Conservation (phyloP, 2,329 filamentous ascomycete genomes). For the Ophioceras dolichostomum region DNA sequence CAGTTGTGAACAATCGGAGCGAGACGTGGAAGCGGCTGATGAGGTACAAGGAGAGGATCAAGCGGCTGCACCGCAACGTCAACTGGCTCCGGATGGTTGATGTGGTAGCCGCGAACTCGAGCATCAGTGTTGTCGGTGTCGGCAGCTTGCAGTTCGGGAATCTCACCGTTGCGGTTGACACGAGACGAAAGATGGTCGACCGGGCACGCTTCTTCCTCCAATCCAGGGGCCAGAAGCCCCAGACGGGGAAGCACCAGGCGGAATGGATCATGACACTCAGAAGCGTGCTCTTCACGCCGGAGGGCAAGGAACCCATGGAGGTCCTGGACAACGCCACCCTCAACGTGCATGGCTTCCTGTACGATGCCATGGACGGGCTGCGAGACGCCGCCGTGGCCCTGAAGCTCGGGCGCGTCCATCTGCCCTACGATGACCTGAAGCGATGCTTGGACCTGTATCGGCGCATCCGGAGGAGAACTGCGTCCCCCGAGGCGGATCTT, state of each 20-base stretch:
- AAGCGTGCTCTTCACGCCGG: slow-evolving; percentile 79
- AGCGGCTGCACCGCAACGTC: slow-evolving; percentile 74
- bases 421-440: slow-evolving; percentile 79
- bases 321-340: slow-evolving; percentile 77
- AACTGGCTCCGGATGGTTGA: slow-evolving; percentile 85
- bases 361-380: slow-evolving; percentile 74
- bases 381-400: slow-evolving; percentile 82
- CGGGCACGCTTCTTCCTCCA: slow-evolving; percentile 81
- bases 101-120: slow-evolving; percentile 70
- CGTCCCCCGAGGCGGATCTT: slow-evolving; percentile 17
- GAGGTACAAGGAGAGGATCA: slow-evolving; percentile 71
- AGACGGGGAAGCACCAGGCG: slow-evolving; percentile 58
- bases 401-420: slow-evolving; percentile 80
- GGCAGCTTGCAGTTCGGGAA: slow-evolving; percentile 77
- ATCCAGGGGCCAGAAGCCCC: slow-evolving; percentile 44
- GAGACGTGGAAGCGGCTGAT: slow-evolving; percentile 74
- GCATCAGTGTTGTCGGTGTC: slow-evolving; percentile 64
- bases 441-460: slow-evolving; percentile 47
- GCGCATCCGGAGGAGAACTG: slow-evolving; percentile 24
- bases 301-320: slow-evolving; percentile 75
- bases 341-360: slow-evolving; percentile 84
- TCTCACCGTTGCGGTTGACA: slow-evolving; percentile 80
- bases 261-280: slow-evolving; percentile 88
- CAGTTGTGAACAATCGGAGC: no score
- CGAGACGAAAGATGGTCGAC: slow-evolving; percentile 81